These are phyloP conservation scores for Camelina neglecta DNA, from an alignment of 345 rosid genomes.

Conservation along the genomic window DNA sequence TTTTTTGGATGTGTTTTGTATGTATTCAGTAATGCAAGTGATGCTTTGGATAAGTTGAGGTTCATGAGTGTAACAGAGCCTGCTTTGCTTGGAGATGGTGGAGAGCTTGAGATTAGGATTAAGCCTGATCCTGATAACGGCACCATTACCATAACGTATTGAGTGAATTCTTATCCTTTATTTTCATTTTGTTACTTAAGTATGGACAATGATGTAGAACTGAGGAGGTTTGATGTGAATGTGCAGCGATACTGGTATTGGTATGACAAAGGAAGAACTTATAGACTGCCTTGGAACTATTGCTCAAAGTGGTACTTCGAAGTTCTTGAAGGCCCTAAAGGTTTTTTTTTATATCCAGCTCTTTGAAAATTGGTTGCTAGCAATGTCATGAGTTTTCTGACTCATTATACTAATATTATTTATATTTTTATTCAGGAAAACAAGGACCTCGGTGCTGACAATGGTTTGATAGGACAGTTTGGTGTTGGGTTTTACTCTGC, in stretches of 20 bases:
- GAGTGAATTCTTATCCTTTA: not conserved
- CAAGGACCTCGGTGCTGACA: slow-evolving; percentile 88
- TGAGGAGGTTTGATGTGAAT: slow-evolving; percentile 14
- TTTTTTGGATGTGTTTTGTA: slow-evolving; percentile 22
- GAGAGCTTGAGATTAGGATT: slow-evolving; percentile 86
- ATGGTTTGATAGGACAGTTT: slow-evolving; percentile 90
- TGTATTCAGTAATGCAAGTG: slow-evolving; percentile 87
- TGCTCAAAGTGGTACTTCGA: slow-evolving; percentile 99
- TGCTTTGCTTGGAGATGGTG: slow-evolving; percentile 85
- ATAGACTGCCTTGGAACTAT: slow-evolving; percentile 99
- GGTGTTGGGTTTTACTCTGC: slow-evolving; percentile 99
- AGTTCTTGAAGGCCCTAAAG: slow-evolving; percentile 91
- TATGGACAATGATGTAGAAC: not conserved
- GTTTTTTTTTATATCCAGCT: slow-evolving; percentile 39
- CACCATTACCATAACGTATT: slow-evolving; percentile 78
- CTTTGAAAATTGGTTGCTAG: not conserved
- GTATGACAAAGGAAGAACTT: slow-evolving; percentile 97
- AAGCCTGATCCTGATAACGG: slow-evolving; percentile 92
- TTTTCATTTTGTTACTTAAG: not conserved
- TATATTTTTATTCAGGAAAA: slow-evolving; percentile 63
- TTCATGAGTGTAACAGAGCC: slow-evolving; percentile 97
- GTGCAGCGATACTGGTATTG: slow-evolving; percentile 93
- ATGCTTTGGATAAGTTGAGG: slow-evolving; percentile 96
- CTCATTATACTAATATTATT: not conserved
- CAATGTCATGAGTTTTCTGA: not conserved